A percentile compares a stretch with the other conserved stretches of the same genome.
phyloP scores from a whole-genome alignment of 306 rosid genomes.

The Lotus japonicus region DNA sequence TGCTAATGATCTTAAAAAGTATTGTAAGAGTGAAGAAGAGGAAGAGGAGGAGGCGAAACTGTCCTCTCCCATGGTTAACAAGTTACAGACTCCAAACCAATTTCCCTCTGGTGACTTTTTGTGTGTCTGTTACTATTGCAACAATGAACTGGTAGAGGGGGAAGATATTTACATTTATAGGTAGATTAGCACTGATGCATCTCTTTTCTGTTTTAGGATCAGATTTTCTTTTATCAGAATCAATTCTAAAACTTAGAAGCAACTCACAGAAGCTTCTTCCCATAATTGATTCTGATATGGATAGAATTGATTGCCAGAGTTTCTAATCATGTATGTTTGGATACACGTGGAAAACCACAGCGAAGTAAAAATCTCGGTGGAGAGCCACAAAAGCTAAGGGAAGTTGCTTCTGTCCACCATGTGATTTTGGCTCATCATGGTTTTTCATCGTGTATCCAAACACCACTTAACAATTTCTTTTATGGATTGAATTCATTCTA shows the following conservation, averaged over 20 bases:
- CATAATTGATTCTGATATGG: no score
- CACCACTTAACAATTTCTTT: not conserved
- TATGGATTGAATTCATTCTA: not conserved
- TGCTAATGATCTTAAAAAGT: conserved; percentile 29
- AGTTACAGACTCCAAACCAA: conserved; percentile 20
- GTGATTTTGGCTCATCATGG: no score
- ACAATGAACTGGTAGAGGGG: conserved; percentile 75
- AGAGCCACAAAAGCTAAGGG: no score
- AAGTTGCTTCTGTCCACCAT: no score
- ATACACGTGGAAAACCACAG: no score
- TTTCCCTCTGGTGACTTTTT: conserved; percentile 46
- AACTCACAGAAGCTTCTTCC: no score
- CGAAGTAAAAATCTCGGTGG: no score
- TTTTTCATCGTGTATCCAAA: no score
- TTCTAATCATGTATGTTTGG: no score
- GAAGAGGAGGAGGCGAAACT: conserved; percentile 10
- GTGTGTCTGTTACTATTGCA: conserved; percentile 60
- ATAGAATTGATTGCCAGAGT: no score
- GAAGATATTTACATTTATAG: conserved; percentile 86
- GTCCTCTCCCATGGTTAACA: not conserved
- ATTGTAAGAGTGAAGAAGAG: conserved; percentile 25
- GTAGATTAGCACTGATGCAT: conserved; percentile 26
- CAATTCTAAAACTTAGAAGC: no score
- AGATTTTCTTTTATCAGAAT: no score
- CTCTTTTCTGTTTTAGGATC: not conserved